Conservation (phyloP, 2,329 filamentous ascomycete genomes). For the Periglandula ipomoeae region DNA sequence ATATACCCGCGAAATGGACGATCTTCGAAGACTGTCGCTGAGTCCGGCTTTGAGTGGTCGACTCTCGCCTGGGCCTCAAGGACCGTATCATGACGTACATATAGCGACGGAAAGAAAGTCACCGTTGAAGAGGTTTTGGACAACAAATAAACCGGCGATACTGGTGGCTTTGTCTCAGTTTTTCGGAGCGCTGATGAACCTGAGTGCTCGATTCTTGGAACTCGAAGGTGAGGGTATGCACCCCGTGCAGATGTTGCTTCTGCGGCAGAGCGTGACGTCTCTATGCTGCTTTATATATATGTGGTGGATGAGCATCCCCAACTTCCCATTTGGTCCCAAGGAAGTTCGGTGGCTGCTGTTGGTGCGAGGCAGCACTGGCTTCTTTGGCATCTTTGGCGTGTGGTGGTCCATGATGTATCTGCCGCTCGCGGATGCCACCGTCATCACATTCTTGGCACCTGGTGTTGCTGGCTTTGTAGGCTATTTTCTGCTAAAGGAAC, state of each 20-base stretch:
- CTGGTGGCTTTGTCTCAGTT: slow-evolving; percentile 68
- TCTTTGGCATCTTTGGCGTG: slow-evolving; percentile 71
- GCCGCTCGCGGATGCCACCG: slow-evolving; percentile 77
- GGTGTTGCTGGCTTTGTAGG: slow-evolving; percentile 73
- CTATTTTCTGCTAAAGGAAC: slow-evolving; percentile 63
- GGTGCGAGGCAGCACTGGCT: slow-evolving; percentile 59
- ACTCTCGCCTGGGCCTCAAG: slow-evolving; percentile 11
- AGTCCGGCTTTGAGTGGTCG: slow-evolving; percentile 15
- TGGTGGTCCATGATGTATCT: slow-evolving; percentile 63
- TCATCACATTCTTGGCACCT: slow-evolving; percentile 80
- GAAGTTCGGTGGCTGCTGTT: slow-evolving; percentile 61
- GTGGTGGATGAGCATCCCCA: slow-evolving; percentile 56
- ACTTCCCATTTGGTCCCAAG: slow-evolving; percentile 60
- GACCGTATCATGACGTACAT: not conserved
- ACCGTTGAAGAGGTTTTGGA: slow-evolving; percentile 39
- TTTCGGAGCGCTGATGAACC: slow-evolving; percentile 80
- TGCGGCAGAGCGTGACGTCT: slow-evolving; percentile 66
- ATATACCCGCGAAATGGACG: not conserved
- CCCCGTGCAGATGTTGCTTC: slow-evolving; percentile 77
- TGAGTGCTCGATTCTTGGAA: slow-evolving; percentile 68
- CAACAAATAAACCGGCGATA: slow-evolving; percentile 60
- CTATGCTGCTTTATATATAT: slow-evolving; percentile 62
- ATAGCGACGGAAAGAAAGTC: not conserved
- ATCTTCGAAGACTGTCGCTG: slow-evolving; percentile 10
- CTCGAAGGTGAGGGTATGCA: slow-evolving; percentile 63